phyloP scores from a whole-genome alignment of 2,329 filamentous ascomycete genomes.

The Arthrobotrys conoides region DNA sequence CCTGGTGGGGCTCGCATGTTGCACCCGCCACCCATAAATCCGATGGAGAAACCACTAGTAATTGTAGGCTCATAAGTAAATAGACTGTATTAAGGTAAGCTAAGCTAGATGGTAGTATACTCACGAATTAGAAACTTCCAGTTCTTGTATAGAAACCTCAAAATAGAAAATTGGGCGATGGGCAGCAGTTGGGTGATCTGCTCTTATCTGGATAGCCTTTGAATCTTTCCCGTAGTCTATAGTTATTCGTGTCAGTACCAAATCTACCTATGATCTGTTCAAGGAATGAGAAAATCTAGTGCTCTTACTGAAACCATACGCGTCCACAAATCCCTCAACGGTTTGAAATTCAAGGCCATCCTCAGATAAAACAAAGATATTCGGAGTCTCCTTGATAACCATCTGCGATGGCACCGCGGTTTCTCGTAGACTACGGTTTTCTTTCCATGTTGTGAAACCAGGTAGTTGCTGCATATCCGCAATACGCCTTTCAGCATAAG shows the following conservation, averaged over 20 bases:
- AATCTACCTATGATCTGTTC: background rate
- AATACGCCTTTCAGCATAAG: conserved; percentile 35
- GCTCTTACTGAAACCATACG: conserved; percentile 24
- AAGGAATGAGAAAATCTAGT: background rate
- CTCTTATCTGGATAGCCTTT: conserved; percentile 14
- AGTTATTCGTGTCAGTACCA: background rate
- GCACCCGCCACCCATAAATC: conserved; percentile 34
- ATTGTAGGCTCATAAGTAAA: background rate
- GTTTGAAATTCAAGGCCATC: conserved; percentile 52
- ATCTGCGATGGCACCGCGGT: conserved; percentile 26
- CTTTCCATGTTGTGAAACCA: conserved; percentile 34
- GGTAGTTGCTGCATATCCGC: conserved; percentile 28
- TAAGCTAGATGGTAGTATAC: background rate
- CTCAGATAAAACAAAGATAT: conserved; percentile 40
- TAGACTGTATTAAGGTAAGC: too few species aligned
- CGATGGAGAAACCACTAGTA: conserved; percentile 34
- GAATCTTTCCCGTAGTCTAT: conserved; percentile 6
- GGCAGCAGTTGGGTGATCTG: conserved; percentile 32
- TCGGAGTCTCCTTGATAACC: conserved; percentile 26
- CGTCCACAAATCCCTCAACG: conserved; percentile 32
- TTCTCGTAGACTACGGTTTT: conserved; percentile 27
- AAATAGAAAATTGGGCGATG: conserved; percentile 52
- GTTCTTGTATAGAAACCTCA: conserved; percentile 24
- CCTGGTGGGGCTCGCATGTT: conserved; percentile 35
- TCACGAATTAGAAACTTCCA: conserved; percentile 1